Evolutionary conservation across 805 yeast species (phyloP), one percentile per base, ranked within the genome.

Genomic region (Wickerhamiella alocasiicola): DNA sequence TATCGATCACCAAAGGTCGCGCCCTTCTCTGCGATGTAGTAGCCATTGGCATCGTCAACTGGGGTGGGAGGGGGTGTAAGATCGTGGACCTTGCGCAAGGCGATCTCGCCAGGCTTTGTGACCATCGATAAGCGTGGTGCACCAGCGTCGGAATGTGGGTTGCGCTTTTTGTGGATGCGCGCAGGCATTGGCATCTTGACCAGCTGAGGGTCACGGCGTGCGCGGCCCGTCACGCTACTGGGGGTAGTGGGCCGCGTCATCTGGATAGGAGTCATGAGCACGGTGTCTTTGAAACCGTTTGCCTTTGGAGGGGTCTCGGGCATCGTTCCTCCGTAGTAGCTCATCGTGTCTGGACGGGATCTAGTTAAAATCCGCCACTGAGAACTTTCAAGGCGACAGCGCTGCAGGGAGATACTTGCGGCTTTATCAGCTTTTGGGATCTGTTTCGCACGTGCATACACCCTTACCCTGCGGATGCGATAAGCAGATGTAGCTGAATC

Each of bases 1-100:
- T 80, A 87, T 34, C 94, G 61, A 39, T 80, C 76, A n/a, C 94
- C 64, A 43, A 65, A 61, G 16, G 47, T 45, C 20, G 62, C 50
- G 38, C 63, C 58, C 16, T 52, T 51, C n/a, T 52, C 43, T 29
- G 62, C 59, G 9, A 55, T 36, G 37, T 54, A 61, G 45, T 61
- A 64, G 21, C 64, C 64, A 17, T 46, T 48, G 12, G 43, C 43
- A 33, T 49, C 54, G 41, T 52, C 55, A 17, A 53, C 48, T 4
- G 36, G 35, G 11, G 36, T 45, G 6, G 32, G 26, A 2, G 44
- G 42, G 9, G 48, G 46, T 6, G 44, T 34, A 11, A 33, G 45
- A 25, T 51, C 55, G 19, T 42, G 46, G 7, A 53, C 45, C 20
- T 42, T 48, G 15, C 54, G 47, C 21, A 52, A 42, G n/a, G 32